phyloP scores from a whole-genome alignment of 768 basidiomycete species.

The Tulasnella sp. region DNA sequence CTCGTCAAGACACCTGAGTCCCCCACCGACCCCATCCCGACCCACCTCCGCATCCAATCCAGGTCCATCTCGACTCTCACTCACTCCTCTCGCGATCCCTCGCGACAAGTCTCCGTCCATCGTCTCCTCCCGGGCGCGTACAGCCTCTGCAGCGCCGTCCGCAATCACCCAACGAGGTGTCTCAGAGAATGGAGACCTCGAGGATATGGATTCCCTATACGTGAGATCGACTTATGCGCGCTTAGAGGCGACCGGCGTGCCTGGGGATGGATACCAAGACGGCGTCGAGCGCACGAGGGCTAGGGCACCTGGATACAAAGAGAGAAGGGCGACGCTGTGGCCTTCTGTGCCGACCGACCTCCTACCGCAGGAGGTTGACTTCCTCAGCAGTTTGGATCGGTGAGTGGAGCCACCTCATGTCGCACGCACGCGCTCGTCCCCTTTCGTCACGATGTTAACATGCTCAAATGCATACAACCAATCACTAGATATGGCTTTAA shows the following conservation, averaged over 20 bases:
- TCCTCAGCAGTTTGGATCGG: conserved; percentile 78
- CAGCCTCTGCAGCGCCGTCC: conserved; percentile 4
- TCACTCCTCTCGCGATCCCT: not conserved
- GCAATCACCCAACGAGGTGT: not conserved
- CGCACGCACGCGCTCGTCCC: conserved; percentile 17
- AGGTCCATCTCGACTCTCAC: not conserved
- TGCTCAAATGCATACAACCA: not conserved
- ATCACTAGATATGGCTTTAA: conserved; percentile 82
- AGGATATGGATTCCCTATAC: conserved; percentile 73
- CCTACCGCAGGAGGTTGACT: conserved; percentile 57
- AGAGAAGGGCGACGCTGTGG: conserved; percentile 34
- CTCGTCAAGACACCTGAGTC: not conserved
- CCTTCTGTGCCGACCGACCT: conserved; percentile 43
- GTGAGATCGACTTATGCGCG: conserved; percentile 82
- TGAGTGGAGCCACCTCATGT: conserved; percentile 35
- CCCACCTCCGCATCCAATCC: not conserved
- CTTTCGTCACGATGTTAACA: too few relatives aligned
- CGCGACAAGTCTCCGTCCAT: conserved; percentile 11
- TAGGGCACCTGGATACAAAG: conserved; percentile 37
- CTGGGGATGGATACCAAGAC: conserved; percentile 88
- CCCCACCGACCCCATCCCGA: too few relatives aligned
- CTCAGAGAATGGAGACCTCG: conserved; percentile 29
- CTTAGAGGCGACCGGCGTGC: conserved; percentile 78
- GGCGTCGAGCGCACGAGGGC: conserved; percentile 90
- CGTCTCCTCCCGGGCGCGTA: not conserved